phyloP scores from a whole-genome alignment of 1,284 basidiomycete genomes.

The Amylostereum areolatum region DNA sequence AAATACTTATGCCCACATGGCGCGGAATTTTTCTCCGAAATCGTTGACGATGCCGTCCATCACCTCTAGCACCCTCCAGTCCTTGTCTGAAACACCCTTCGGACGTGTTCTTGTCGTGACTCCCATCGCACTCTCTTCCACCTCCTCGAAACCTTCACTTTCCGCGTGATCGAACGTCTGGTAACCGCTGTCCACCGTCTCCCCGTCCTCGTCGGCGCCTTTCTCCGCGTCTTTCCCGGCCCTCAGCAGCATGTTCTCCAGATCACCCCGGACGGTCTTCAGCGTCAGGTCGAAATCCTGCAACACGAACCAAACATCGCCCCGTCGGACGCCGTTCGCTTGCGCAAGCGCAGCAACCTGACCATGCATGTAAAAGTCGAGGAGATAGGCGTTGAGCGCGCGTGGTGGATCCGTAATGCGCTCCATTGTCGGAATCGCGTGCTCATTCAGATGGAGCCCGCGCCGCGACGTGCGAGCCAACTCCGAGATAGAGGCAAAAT shows the following conservation, averaged over 20 bases:
- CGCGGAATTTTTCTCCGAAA: slow-evolving; percentile 37
- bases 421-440: slow-evolving; percentile 52
- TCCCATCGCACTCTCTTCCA: slow-evolving; percentile 9
- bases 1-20: slow-evolving; percentile 30
- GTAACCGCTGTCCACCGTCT: slow-evolving; percentile 30
- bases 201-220: slow-evolving; percentile 17
- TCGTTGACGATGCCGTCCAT: slow-evolving; percentile 37
- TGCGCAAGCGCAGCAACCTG: slow-evolving; percentile 39
- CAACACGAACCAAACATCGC: slow-evolving; percentile 59
- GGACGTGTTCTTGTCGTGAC: slow-evolving; percentile 23
- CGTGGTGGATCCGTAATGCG: slow-evolving; percentile 27
- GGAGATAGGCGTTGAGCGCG: slow-evolving; percentile 56
- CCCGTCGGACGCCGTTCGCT: slow-evolving; percentile 52
- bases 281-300: slow-evolving; percentile 52
- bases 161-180: slow-evolving; percentile 23
- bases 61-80: slow-evolving; percentile 54
- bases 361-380: slow-evolving; percentile 65
- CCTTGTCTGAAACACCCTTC: slow-evolving; percentile 32
- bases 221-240: slow-evolving; percentile 20
- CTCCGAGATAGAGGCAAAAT: slow-evolving; percentile 43
- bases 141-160: slow-evolving; percentile 23
- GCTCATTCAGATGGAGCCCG: slow-evolving; percentile 49
- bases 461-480: slow-evolving; percentile 43
- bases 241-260: slow-evolving; percentile 36
- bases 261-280: slow-evolving; percentile 31